Conservation (phyloP, 305 asterid genomes). For the Fraxinus floribunda region DNA sequence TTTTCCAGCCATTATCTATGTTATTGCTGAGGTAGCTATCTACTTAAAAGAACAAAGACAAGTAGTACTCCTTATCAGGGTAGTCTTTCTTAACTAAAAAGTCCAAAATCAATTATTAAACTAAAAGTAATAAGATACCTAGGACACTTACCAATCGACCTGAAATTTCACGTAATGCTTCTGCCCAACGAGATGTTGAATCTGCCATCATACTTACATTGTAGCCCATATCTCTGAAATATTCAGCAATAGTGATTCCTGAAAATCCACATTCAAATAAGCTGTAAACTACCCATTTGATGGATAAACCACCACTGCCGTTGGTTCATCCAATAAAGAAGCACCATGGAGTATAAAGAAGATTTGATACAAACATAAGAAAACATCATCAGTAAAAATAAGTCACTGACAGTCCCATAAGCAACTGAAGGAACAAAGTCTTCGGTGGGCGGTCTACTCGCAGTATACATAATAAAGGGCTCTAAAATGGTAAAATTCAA, state of each 20-base stretch:
- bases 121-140: constrained; percentile 9
- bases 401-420: neutral
- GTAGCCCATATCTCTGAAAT: constrained; percentile 99
- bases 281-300: neutral
- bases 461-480: neutral
- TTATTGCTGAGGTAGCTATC: neutral
- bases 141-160: constrained; percentile 81
- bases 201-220: constrained; percentile 99
- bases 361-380: neutral
- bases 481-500: neutral
- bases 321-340: constrained; percentile 5
- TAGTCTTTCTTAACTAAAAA: constrained; percentile 9
- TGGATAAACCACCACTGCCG: constrained; percentile 4
- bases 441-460: neutral
- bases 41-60: constrained; percentile 5
- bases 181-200: constrained; percentile 99
- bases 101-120: neutral
- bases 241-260: constrained; percentile 97
- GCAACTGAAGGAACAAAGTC: constrained; percentile 1
- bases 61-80: constrained; percentile 7
- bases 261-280: constrained; percentile 37
- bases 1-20: neutral
- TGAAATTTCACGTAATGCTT: constrained; percentile 98
- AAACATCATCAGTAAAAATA: neutral
- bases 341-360: neutral